Conservation (phyloP, 805 yeast genomes). For the Candida nonsorbophila region DNA sequence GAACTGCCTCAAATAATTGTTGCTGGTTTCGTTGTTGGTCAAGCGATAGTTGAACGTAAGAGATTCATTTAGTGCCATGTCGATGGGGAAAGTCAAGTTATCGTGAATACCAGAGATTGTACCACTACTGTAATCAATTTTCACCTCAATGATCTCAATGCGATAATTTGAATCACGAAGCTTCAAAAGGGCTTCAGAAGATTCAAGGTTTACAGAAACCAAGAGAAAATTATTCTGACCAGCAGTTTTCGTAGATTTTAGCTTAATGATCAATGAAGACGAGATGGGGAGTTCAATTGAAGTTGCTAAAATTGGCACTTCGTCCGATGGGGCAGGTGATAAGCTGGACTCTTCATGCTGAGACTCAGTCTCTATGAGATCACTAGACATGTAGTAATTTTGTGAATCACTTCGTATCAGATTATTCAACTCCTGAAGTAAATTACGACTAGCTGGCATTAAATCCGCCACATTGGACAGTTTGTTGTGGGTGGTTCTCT, state of each 20-base stretch:
- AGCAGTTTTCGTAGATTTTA: constrained; percentile 45
- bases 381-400: no score
- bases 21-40: constrained; percentile 20
- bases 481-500: background rate
- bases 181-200: constrained; percentile 34
- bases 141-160: no score
- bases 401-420: no score
- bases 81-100: constrained; percentile 19
- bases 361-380: no score
- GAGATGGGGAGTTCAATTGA: constrained; percentile 19
- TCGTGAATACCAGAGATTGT: constrained; percentile 14
- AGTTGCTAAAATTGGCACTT: background rate
- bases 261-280: constrained; percentile 38
- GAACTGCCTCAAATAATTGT: constrained; percentile 7
- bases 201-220: constrained; percentile 45
- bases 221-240: constrained; percentile 40
- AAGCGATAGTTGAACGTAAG: constrained; percentile 31
- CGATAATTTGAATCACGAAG: no score
- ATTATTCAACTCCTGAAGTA: constrained; percentile 5
- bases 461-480: constrained; percentile 10
- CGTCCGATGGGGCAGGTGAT: constrained; percentile 1
- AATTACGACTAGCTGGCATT: constrained; percentile 10
- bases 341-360: background rate
- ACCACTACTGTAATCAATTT: no score
- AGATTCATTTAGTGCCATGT: constrained; percentile 22